A percentile compares a stretch with the other conserved stretches of the same genome.
Conservation (phyloP, 768 basidiomycete species). For the Lentinula boryana region DNA sequence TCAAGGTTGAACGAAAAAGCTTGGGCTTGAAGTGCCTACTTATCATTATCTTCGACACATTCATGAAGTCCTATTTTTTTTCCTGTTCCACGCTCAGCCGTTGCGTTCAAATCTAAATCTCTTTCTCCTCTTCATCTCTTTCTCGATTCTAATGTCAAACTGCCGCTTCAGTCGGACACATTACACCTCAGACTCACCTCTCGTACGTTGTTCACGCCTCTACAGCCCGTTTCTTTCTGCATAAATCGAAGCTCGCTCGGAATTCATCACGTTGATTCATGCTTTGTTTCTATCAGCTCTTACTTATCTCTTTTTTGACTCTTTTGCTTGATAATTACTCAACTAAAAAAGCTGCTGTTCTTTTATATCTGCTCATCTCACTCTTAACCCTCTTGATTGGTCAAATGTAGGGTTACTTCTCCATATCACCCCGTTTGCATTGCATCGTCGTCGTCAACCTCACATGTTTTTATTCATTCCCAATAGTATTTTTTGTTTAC, state of each 20-base stretch:
- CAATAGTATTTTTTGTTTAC: constrained; percentile 1
- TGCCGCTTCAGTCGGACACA: constrained; percentile 5
- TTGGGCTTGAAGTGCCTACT: constrained; percentile 37
- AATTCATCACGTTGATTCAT: constrained; percentile 1
- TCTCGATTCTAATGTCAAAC: neutral
- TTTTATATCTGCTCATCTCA: constrained; percentile 24
- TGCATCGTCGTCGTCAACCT: constrained; percentile 23
- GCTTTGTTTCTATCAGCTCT: constrained; percentile 1
- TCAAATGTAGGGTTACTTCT: constrained; percentile 32
- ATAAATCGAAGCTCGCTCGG: neutral
- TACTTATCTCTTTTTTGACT: constrained; percentile 8
- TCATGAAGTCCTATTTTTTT: constrained; percentile 14
- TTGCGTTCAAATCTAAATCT: constrained; percentile 21
- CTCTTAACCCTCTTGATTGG: constrained; percentile 29
- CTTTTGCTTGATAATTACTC: constrained; percentile 5
- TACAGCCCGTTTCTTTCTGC: neutral
- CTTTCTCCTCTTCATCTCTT: constrained; percentile 12
- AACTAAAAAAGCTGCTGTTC: constrained; percentile 12
- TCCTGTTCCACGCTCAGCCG: constrained; percentile 24
- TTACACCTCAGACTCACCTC: constrained; percentile 9
- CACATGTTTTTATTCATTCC: constrained; percentile 39
- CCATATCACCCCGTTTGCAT: constrained; percentile 24
- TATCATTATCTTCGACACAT: constrained; percentile 12
- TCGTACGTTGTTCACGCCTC: constrained; percentile 9
- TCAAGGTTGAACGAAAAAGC: constrained; percentile 55